These are phyloP conservation scores for Pichia cabralensis DNA, from an alignment of 805 yeast genomes.

Conservation along the genomic window DNA sequence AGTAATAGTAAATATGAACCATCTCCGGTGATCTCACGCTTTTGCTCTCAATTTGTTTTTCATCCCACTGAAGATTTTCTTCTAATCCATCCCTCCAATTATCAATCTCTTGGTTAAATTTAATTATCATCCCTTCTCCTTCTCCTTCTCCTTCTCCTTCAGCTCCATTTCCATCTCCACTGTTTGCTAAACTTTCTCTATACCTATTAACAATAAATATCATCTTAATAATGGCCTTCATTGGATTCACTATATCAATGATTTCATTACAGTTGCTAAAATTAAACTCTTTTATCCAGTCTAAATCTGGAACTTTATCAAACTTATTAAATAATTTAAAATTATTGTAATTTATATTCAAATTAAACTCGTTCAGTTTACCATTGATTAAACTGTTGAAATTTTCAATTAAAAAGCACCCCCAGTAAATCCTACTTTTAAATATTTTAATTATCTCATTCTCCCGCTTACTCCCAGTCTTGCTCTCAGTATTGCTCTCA, in stretches of 20 bases:
- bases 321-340: constrained; percentile 53
- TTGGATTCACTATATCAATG: constrained; percentile 32
- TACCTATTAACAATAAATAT: constrained; percentile 33
- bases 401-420: constrained; percentile 55
- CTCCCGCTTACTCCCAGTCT: constrained; percentile 34
- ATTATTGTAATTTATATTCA: constrained; percentile 44
- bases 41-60: constrained; percentile 28
- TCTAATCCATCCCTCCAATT: constrained; percentile 45
- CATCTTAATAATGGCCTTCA: no score
- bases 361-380: no score
- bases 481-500: no score
- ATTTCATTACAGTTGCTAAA: constrained; percentile 23
- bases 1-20: constrained; percentile 46
- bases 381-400: constrained; percentile 51
- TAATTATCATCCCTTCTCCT: not conserved
- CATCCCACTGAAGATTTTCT: constrained; percentile 39
- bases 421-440: constrained; percentile 57
- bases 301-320: constrained; percentile 48
- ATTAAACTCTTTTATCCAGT: constrained; percentile 51
- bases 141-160: not conserved
- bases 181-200: constrained; percentile 29
- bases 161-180: constrained; percentile 28
- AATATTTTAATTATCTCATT: no score
- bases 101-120: constrained; percentile 3
- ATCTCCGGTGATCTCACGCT: constrained; percentile 38